Conservation (phyloP, 1,284 basidiomycete genomes). For the Pseudozyma sp. region DNA sequence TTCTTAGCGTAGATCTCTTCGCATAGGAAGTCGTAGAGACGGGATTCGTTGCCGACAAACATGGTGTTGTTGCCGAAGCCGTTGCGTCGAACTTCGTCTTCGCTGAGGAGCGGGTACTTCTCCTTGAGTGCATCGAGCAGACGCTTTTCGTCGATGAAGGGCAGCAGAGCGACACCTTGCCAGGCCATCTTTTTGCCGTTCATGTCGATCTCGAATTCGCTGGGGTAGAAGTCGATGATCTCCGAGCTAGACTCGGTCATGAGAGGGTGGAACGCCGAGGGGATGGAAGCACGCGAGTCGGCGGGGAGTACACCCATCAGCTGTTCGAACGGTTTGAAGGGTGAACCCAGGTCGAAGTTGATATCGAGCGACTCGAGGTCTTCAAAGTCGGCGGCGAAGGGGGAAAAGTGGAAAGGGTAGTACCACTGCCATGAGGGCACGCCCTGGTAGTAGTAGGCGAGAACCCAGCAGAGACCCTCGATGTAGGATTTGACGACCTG, state of each 20-base stretch:
- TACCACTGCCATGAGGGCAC: slow-evolving; percentile 97
- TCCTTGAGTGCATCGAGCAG: slow-evolving; percentile 78
- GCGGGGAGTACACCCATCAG: slow-evolving; percentile 98
- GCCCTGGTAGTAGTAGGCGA: slow-evolving; percentile 98
- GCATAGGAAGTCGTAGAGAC: slow-evolving; percentile 86
- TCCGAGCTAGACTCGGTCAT: slow-evolving; percentile 90
- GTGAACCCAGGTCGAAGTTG: slow-evolving; percentile 80
- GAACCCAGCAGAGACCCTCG: slow-evolving; percentile 95
- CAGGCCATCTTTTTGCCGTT: slow-evolving; percentile 99
- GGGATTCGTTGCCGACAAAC: slow-evolving; percentile 86
- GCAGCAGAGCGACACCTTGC: slow-evolving; percentile 96
- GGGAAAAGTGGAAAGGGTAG: slow-evolving; percentile 98
- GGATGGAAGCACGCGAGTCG: slow-evolving; percentile 88
- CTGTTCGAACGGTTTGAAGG: slow-evolving; percentile 97
- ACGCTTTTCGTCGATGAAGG: slow-evolving; percentile 91
- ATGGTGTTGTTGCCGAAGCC: slow-evolving; percentile 85
- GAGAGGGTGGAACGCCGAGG: slow-evolving; percentile 83
- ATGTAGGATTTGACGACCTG: slow-evolving; percentile 85
- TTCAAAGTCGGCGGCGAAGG: slow-evolving; percentile 94
- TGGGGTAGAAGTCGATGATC: slow-evolving; percentile 95
- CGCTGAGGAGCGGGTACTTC: slow-evolving; percentile 79
- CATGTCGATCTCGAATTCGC: slow-evolving; percentile 96
- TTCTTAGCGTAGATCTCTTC: slow-evolving; percentile 82
- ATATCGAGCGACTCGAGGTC: slow-evolving; percentile 81
- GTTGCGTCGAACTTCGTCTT: slow-evolving; percentile 87